Evolutionary conservation across 495 filamentous ascomycete species (phyloP).

Genomic region (Cercophora sp.): DNA sequence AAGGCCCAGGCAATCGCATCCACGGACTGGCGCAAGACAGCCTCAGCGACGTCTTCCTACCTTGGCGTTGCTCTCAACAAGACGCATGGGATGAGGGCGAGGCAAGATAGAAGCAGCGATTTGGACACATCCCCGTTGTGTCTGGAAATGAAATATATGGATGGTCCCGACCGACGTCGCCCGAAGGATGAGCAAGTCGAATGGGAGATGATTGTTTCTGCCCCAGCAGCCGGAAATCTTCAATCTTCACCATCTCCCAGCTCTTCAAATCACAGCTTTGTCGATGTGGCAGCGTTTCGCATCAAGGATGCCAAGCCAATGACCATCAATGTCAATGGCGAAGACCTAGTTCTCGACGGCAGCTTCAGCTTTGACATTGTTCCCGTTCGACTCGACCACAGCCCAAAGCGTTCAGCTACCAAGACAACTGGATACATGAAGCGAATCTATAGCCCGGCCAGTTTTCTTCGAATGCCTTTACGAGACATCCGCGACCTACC

Average conservation of each 20-base stretch:
- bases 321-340: constrained; percentile 20
- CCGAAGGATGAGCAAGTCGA: constrained; percentile 10
- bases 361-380: constrained; percentile 24
- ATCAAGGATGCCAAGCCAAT: constrained; percentile 20
- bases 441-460: background rate
- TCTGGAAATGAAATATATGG: constrained; percentile 13
- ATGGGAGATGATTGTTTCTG: constrained; percentile 23
- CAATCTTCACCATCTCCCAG: background rate
- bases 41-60: constrained; percentile 8
- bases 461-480: too few relatives aligned
- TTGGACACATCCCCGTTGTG: background rate
- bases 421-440: constrained; percentile 14
- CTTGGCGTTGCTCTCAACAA: background rate
- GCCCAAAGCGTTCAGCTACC: background rate
- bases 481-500: too few relatives aligned
- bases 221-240: constrained; percentile 5
- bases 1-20: constrained; percentile 24
- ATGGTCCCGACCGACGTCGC: background rate
- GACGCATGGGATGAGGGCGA: background rate
- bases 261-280: background rate
- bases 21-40: constrained; percentile 27
- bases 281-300: constrained; percentile 12
- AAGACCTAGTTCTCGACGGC: constrained; percentile 20
- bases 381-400: constrained; percentile 2
- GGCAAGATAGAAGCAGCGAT: constrained; percentile 8